Base-by-base conservation (phyloP, 805 yeast genomes). In the Candida krabiensis region DNA sequence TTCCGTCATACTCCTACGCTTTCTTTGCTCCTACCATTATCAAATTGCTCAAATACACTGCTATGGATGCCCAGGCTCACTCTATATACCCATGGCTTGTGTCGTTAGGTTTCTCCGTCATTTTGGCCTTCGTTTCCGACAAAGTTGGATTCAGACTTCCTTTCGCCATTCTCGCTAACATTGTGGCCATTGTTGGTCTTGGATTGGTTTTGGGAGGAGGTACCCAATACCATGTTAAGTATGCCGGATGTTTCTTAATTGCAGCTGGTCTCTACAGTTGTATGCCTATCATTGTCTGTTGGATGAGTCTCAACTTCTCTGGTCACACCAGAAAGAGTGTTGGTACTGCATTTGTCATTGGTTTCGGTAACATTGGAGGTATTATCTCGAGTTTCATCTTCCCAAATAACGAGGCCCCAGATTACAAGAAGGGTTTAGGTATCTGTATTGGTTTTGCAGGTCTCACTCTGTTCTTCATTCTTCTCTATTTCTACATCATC, bases 31-130 rank as follows among this genome's bases (percentile, higher is more conserved):
- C 86, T 29, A 68, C 83, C 21, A 83, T 83, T 55, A 79, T 83
- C 55, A 66, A 66, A 36, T 61, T 73, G 28, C 66, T 83, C 65
- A 83, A 84, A 15, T 71, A 81, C 67, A 72, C 86, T 2, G 80
- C 86, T 3, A 83, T 79, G 52, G 68, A 75, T 39, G 91, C 95
- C 8, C 88, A 88, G 60, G 75, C 83, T 38, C 82, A 81, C 63
- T 83, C 95, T 0, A 86, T 88, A 33, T 89, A 87, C 49, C 95
- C 96, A 15, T 88, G 95, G 90, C 69, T 86, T 28, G 65, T 73
- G 19, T 86, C 95, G 0, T 83, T 87, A 54, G 88, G 83, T 5
- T 65, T 75, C 23, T 75, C 82, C 30, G 79, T 82, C 63, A 51
- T 76, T 4, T 46, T 73, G n/a, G 91, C 95, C 0, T 64, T 69